Base-by-base conservation (phyloP, 192 early-diverging fungal species). In the Podila epicladia region DNA sequence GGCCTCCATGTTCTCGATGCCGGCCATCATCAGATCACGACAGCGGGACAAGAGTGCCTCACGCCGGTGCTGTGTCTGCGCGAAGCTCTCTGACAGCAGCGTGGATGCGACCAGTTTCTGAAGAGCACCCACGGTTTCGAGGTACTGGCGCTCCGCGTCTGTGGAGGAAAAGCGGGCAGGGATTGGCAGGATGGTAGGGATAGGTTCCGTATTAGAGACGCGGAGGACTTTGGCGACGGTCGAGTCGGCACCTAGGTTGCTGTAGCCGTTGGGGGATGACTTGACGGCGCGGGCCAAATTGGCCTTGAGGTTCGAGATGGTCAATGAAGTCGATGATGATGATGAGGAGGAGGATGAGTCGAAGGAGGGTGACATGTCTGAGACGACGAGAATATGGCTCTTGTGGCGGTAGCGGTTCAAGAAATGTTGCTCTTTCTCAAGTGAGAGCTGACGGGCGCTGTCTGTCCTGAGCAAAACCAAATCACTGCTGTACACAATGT, bases 401-500 rank as follows among this genome's bases (percentile, higher is more conserved):
- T 80, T 80, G 48, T 80, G 77, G 28, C 76, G 76, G 29, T 80
- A 80, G 6, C 76, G 70, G 28, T 73, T 72, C 60, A 80, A 60
- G n/a, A 80, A 80, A 26, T 69, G 61, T 22, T 80, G 76, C 33
- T 80, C 76, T 19, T 69, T 65, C 48, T 73, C 76, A 33, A 80
- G 58, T 8, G 71, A 73, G 7, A 80, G 71, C 73, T 80, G 77
- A 28, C 77, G 77, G 48, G 72, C 66, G 1, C 70, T 71, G 11
- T 80, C 71, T 5, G 77, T 80, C 20, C 77, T 61, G 13, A 80
- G 61, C 9, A 80, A 17, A 13, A 80, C 63, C 61, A 80, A 28
- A 62, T 80, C 77, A 19, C 77, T 80, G 49, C 67, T 80, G 62
- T 69, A 73, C 26, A 80, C 62, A 73, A 80, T 80, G 57, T 80